phyloP scores from a whole-genome alignment of 257 asterid genomes.

The Capsicum baccatum region DNA sequence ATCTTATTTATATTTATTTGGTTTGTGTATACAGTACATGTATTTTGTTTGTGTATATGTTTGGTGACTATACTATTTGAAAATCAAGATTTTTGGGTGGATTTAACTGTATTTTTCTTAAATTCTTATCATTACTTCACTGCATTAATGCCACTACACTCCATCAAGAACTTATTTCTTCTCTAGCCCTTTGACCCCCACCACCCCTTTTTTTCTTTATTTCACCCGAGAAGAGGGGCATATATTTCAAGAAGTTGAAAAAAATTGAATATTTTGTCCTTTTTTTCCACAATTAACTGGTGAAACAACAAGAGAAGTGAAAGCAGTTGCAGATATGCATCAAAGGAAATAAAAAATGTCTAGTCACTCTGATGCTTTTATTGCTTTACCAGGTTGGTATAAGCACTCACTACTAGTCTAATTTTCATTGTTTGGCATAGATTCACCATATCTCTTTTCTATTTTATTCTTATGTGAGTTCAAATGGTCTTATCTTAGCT shows the following conservation, averaged over 20 bases:
- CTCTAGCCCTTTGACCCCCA: constrained; percentile 16
- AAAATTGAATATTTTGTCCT: too few relatives aligned
- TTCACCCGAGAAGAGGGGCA: neutral
- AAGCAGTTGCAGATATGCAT: too few relatives aligned
- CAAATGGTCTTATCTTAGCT: neutral
- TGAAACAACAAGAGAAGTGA: too few relatives aligned
- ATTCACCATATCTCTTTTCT: constrained; percentile 27
- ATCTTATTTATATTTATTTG: too few relatives aligned
- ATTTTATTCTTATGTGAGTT: constrained; percentile 6
- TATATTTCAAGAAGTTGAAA: too few relatives aligned
- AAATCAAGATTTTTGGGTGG: neutral
- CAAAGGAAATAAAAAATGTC: too few relatives aligned
- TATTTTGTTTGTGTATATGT: constrained; percentile 33
- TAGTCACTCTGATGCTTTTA: too few relatives aligned
- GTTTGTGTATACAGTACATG: too few relatives aligned
- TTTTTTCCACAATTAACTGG: too few relatives aligned
- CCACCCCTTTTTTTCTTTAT: constrained; percentile 23
- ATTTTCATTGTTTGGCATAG: neutral
- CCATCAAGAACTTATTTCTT: constrained; percentile 39
- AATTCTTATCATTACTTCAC: constrained; percentile 63
- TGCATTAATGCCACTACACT: constrained; percentile 48
- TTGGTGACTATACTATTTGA: constrained; percentile 30
- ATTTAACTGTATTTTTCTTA: constrained; percentile 44
- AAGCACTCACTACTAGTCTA: neutral
- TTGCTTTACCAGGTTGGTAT: too few relatives aligned